These are phyloP conservation scores for Leptographium radiaticola DNA, from an alignment of 2,329 filamentous ascomycete species.

Conservation along the genomic window DNA sequence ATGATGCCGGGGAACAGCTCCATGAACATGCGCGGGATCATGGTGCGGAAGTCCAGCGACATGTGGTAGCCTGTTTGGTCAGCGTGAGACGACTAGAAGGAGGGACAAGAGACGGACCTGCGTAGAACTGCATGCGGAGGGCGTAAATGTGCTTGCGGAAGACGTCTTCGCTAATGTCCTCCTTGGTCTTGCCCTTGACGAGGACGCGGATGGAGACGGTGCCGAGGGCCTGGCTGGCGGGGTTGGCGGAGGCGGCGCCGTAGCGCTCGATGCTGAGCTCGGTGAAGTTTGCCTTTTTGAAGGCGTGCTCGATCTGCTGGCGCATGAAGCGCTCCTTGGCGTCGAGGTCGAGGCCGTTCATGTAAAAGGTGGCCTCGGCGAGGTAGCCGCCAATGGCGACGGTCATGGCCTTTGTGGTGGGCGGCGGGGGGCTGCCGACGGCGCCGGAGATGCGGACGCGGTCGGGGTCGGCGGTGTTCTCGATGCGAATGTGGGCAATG, in stretches of 20 bases:
- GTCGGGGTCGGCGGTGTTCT: conserved; percentile 18
- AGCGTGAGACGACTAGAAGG: not conserved
- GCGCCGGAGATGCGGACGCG: conserved; percentile 28
- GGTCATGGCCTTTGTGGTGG: conserved; percentile 29
- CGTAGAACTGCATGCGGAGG: conserved; percentile 1
- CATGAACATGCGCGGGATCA: conserved; percentile 28
- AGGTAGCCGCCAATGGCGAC: conserved; percentile 15
- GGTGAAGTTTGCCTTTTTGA: conserved; percentile 15
- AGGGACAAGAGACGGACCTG: not conserved
- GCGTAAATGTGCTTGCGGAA: conserved; percentile 5
- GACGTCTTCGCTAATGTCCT: conserved; percentile 9
- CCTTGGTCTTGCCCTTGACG: conserved; percentile 17
- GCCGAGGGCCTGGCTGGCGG: conserved; percentile 21
- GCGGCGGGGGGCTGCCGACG: conserved; percentile 28
- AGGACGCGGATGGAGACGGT: conserved; percentile 30
- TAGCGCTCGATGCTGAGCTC: conserved; percentile 19
- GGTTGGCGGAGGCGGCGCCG: conserved; percentile 13
- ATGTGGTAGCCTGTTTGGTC: conserved; percentile 20
- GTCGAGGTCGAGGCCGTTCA: conserved; percentile 15
- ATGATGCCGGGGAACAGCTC: conserved; percentile 25
- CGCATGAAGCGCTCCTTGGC: conserved; percentile 16
- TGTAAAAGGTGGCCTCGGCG: conserved; percentile 15
- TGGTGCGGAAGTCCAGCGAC: conserved; percentile 29
- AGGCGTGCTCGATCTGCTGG: conserved; percentile 15
- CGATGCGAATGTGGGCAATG: conserved; percentile 21